A percentile compares a stretch with the other conserved stretches of the same genome.
These are phyloP conservation scores for Chernovozyma sophiae-reginae DNA, from an alignment of 1,139 yeast species.

Conservation along the genomic window DNA sequence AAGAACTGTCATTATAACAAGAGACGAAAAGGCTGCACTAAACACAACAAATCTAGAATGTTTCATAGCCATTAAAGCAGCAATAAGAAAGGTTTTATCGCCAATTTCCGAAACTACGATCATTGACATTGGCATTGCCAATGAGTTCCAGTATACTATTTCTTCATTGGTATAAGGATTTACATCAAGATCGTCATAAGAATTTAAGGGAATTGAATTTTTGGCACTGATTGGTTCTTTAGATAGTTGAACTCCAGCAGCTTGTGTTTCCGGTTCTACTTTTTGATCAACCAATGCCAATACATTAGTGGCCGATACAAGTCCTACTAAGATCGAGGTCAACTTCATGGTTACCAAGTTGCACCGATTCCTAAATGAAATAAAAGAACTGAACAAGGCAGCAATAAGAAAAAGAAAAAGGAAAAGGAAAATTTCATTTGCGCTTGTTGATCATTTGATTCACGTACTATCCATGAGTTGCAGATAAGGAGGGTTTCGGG, in stretches of 20 bases:
- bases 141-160: constrained; percentile 41
- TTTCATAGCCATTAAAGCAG: constrained; percentile 98
- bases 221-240: constrained; percentile 28
- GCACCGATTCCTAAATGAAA: too few species aligned
- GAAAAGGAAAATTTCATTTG: too few species aligned
- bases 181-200: neutral
- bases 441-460: too few species aligned
- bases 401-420: neutral
- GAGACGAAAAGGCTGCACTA: constrained; percentile 81
- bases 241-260: neutral
- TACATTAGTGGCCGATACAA: neutral
- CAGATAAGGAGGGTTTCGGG: neutral
- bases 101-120: constrained; percentile 92
- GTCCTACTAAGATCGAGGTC: neutral
- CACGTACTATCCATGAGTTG: too few species aligned
- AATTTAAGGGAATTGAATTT: constrained; percentile 20
- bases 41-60: constrained; percentile 79
- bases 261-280: constrained; percentile 19
- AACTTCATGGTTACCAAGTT: neutral
- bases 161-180: constrained; percentile 11
- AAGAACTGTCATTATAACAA: constrained; percentile 84
- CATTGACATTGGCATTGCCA: constrained; percentile 74
- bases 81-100: constrained; percentile 93
- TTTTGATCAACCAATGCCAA: constrained; percentile 20
- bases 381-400: neutral